Evolutionary conservation across 805 yeast genomes (phyloP), one percentile per base, ranked within the genome.

Genomic region (Saccharomycopsis sp.): DNA sequence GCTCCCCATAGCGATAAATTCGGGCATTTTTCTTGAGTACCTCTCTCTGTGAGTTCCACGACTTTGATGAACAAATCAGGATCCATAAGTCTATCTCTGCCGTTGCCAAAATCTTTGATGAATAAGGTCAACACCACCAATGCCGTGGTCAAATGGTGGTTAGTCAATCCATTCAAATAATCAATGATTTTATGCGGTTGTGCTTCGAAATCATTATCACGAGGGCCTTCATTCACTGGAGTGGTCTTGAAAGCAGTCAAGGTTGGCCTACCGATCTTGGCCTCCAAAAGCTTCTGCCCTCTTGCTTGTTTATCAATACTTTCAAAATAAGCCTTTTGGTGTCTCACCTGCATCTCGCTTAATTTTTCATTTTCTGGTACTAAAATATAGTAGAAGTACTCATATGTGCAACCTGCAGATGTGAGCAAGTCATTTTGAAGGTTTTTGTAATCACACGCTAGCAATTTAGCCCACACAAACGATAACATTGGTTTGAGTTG

Each of bases 391-490:
- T 86, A 75, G 57, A 92, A 92, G 58, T 92, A 44, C 21, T 26
- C 36, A 31, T 29, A 44, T 23, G 43, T 21, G 18, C 43, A 43
- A 15, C 37, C 39, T 25, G 20, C 34, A 16, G 41, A 18, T 6
- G 42, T 36, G 23, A 22, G 73, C 22, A 92, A 69, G 54, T 92
- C 98, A 48, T 80, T 87, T 58, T 92, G 98, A 3, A 95, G 85
- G 53, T 82, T 80, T 49, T 75, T 73, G 57, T 82, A 80, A 59
- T 89, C 97, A 18, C 92, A 94, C 2, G 96, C 88, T 92, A 92
- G 86, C 17, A 92, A 86, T 50, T 97, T 69, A 0, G 97, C 95
- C 98, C 98, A 92, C 41, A 92, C 92, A 53, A 89, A 92, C 1
- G 92, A 92, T 43, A 92, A 62, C 3, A 89, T 95, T 0, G 97